Evolutionary conservation across 371 early-diverging fungal species (phyloP).

Genomic region (Encephalitozoon intestinalis): DNA sequence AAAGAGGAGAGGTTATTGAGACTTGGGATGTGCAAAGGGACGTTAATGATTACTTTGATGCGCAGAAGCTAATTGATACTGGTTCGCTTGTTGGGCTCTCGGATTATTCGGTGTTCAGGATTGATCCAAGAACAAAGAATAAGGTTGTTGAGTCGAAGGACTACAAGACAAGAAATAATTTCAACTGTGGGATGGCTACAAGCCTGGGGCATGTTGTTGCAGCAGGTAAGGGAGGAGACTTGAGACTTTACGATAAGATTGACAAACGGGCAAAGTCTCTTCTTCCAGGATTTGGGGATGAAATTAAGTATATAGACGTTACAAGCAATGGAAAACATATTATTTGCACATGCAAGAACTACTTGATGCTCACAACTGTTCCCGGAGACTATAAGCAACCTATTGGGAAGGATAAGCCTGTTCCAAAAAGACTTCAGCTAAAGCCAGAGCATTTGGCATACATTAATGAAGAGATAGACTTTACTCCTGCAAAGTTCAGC

Average conservation of each 20-base stretch:
- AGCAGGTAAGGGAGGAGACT: constrained; percentile 74
- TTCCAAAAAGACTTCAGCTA: constrained; percentile 70
- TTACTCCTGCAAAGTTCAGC: constrained; percentile 82
- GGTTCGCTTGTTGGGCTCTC: constrained; percentile 72
- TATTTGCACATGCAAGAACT: constrained; percentile 75
- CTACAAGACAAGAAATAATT: constrained; percentile 64
- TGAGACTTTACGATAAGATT: constrained; percentile 72
- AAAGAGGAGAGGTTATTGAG: constrained; percentile 76
- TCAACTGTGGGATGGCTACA: constrained; percentile 67
- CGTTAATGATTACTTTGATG: constrained; percentile 69
- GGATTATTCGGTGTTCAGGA: constrained; percentile 70
- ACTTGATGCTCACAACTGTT: constrained; percentile 69
- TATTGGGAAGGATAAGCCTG: constrained; percentile 63
- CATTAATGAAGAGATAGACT: constrained; percentile 67
- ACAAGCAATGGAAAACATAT: constrained; percentile 75
- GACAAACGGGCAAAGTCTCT: constrained; percentile 74
- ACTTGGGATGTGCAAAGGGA: constrained; percentile 69
- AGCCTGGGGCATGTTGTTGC: constrained; percentile 72
- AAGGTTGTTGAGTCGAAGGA: constrained; percentile 52
- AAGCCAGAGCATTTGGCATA: constrained; percentile 77
- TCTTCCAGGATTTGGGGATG: constrained; percentile 76
- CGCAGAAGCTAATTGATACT: constrained; percentile 66
- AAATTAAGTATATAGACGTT: constrained; percentile 75
- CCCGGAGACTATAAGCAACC: constrained; percentile 50
- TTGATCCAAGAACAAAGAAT: constrained; percentile 70